Evolutionary conservation across 768 basidiomycete genomes (phyloP).

Genomic region (Termitomyces sp.): DNA sequence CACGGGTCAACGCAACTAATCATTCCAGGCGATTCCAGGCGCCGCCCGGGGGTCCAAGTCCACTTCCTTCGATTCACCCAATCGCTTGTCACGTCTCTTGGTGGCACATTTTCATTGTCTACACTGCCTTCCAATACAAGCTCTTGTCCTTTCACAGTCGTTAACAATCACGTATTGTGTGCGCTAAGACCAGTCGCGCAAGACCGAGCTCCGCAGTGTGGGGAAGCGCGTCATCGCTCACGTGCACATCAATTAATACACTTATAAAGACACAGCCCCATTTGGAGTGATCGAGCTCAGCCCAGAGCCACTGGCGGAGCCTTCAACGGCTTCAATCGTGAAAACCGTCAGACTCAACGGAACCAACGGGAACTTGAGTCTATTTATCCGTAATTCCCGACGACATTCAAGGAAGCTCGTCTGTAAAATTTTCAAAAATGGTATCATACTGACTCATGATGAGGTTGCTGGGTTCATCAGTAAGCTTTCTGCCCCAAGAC

Average conservation of each 20-base stretch:
- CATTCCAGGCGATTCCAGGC: conserved; percentile 16
- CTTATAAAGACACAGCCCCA: not conserved
- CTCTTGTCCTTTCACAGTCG: no score
- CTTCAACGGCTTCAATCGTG: not conserved
- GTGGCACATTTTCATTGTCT: not conserved
- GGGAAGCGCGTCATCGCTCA: conserved; percentile 11
- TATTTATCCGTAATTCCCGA: not conserved
- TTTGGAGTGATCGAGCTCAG: not conserved
- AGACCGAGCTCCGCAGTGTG: conserved; percentile 1
- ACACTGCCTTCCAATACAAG: not conserved
- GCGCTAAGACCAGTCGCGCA: not conserved
- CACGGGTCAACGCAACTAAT: conserved; percentile 14
- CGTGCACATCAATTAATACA: conserved; percentile 6
- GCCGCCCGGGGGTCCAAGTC: not conserved
- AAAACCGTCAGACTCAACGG: not conserved
- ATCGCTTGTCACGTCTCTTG: not conserved
- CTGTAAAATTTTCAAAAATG: not conserved
- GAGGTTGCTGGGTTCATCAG: not conserved
- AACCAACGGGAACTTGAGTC: not conserved
- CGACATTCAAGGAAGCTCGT: not conserved
- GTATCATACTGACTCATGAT: not conserved
- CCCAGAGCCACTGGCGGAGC: not conserved
- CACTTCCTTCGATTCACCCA: not conserved
- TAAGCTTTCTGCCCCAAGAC: not conserved
- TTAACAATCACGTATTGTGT: not conserved